These are phyloP conservation scores for Artomyces pyxidatus DNA, from an alignment of 768 basidiomycete species.

Conservation along the genomic window DNA sequence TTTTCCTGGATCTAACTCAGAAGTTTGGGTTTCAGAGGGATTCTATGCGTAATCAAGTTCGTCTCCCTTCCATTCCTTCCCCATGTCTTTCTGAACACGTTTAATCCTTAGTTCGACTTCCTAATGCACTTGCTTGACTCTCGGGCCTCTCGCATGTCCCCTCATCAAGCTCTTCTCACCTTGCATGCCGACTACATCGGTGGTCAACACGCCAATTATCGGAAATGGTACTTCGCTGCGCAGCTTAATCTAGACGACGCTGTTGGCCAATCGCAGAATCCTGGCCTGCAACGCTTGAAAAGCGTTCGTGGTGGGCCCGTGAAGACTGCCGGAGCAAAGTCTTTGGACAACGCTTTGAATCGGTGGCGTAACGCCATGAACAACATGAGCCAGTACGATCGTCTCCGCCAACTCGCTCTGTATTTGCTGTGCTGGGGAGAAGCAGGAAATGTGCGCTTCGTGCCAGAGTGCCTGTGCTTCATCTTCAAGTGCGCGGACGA, in stretches of 20 bases:
- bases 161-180: conserved; percentile 91
- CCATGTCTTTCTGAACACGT: conserved; percentile 10
- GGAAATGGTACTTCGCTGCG: conserved; percentile 99
- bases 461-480: conserved; percentile 95
- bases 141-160: conserved; percentile 95
- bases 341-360: conserved; percentile 87
- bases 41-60: conserved; percentile 90
- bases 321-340: conserved; percentile 56
- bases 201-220: conserved; percentile 96
- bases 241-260: conserved; percentile 99
- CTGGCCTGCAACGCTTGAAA: conserved; percentile 82
- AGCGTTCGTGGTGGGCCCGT: conserved; percentile 61
- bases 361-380: conserved; percentile 99
- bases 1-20: conserved; percentile 94
- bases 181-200: conserved; percentile 99
- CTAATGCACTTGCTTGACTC: conserved; percentile 97
- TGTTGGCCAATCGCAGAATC: conserved; percentile 91
- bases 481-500: conserved; percentile 99
- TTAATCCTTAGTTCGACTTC: conserved; percentile 73
- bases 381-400: conserved; percentile 98
- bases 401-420: conserved; percentile 91
- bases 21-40: conserved; percentile 98
- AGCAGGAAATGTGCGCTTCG: conserved; percentile 94
- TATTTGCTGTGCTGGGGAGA: conserved; percentile 98
- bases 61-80: conserved; percentile 17